phyloP scores from a whole-genome alignment of 495 filamentous ascomycete genomes.

The Glonium stellatum region DNA sequence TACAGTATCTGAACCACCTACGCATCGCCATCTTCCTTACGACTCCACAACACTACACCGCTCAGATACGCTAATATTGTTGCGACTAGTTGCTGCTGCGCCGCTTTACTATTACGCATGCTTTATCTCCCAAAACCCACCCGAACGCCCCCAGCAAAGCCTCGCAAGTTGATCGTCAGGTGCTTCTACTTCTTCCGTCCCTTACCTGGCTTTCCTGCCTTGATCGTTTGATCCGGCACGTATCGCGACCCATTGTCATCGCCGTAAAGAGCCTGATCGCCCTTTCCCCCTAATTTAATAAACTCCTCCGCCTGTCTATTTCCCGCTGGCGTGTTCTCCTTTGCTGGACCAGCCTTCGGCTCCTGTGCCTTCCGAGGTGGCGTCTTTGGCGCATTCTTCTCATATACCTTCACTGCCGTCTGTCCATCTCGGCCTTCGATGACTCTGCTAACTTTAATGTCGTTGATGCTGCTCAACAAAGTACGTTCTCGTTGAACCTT shows the following conservation, averaged over 20 bases:
- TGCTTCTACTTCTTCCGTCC: neutral
- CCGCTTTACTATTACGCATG: neutral
- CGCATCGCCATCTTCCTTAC: too few relatives aligned
- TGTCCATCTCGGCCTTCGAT: slow-evolving; percentile 47
- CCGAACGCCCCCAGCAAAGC: neutral
- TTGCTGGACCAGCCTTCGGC: slow-evolving; percentile 25
- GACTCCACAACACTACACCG: neutral
- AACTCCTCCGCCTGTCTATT: slow-evolving; percentile 67
- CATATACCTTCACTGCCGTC: slow-evolving; percentile 64
- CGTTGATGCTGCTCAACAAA: slow-evolving; percentile 73
- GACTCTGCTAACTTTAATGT: slow-evolving; percentile 60
- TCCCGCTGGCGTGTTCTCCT: slow-evolving; percentile 57
- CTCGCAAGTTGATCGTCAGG: neutral
- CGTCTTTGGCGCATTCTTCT: slow-evolving; percentile 52
- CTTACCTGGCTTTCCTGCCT: slow-evolving; percentile 1
- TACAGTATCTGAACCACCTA: too few relatives aligned
- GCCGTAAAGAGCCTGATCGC: slow-evolving; percentile 68
- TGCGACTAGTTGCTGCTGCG: neutral
- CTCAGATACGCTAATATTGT: neutral
- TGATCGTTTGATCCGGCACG: neutral
- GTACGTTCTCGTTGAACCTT: slow-evolving; percentile 78
- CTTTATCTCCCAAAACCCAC: neutral
- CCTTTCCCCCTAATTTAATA: slow-evolving; percentile 71
- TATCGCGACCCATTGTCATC: slow-evolving; percentile 50
- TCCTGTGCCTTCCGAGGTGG: slow-evolving; percentile 8